These are phyloP conservation scores for Allium cepa DNA, from an alignment of 106 monocot species.

Conservation along the genomic window DNA sequence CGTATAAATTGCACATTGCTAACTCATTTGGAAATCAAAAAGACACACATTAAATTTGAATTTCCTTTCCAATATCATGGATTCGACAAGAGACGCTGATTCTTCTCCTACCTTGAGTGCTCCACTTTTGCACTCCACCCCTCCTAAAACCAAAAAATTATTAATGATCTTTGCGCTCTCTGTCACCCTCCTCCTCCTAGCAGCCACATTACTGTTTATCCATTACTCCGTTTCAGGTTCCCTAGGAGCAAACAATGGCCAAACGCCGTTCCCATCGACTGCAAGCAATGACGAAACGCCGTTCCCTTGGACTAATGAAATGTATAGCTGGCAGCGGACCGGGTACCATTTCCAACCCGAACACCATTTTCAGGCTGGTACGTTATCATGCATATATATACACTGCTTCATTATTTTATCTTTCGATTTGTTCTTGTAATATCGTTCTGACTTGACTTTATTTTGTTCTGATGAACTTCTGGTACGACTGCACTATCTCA, in stretches of 20 bases:
- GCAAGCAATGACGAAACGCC: background rate
- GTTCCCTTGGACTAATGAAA: conserved; percentile 35
- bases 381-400: background rate
- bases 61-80: background rate
- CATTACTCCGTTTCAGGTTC: background rate
- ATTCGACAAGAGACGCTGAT: background rate
- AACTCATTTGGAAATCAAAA: background rate
- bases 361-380: conserved; percentile 21
- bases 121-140: background rate
- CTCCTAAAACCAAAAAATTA: background rate
- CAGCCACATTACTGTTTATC: background rate
- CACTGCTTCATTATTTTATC: background rate
- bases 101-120: background rate
- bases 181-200: background rate
- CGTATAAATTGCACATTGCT: background rate
- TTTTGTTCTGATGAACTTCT: background rate
- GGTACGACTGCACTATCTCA: background rate
- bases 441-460: background rate
- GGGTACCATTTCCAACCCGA: conserved; percentile 58
- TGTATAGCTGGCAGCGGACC: conserved; percentile 61
- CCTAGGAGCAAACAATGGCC: background rate
- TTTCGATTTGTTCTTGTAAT: background rate
- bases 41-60: background rate
- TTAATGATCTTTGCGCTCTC: background rate
- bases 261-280: background rate